phyloP scores from a whole-genome alignment of 768 basidiomycete species.

The Kwoniella europaea region DNA sequence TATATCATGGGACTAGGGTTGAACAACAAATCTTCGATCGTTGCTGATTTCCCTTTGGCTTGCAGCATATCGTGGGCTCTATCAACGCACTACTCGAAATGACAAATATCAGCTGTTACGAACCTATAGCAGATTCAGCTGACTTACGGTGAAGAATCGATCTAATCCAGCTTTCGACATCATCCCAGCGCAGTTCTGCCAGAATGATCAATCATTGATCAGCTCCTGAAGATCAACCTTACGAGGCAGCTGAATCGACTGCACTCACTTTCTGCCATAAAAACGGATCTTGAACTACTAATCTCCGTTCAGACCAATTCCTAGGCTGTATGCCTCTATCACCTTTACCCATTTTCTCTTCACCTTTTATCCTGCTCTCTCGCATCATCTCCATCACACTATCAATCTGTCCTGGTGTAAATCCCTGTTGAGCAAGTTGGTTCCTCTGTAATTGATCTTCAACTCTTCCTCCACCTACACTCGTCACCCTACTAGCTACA shows the following conservation, averaged over 20 bases:
- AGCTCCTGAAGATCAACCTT: neutral
- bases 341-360: conserved; percentile 38
- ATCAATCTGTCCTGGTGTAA: conserved; percentile 1
- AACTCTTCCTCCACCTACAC: conserved; percentile 14
- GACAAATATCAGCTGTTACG: neutral
- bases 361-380: conserved; percentile 15
- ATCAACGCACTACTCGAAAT: conserved; percentile 19
- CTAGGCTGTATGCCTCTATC: conserved; percentile 45
- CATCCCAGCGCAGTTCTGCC: conserved; percentile 31
- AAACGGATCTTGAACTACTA: conserved; percentile 57
- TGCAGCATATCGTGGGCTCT: conserved; percentile 15
- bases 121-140: neutral
- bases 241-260: neutral
- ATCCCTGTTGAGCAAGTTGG: neutral
- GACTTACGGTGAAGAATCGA: conserved; percentile 25
- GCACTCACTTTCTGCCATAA: conserved; percentile 53
- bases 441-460: conserved; percentile 24
- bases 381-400: neutral
- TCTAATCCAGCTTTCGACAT: conserved; percentile 27
- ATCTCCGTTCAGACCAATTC: conserved; percentile 42
- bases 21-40: conserved; percentile 19
- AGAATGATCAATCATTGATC: neutral
- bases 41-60: conserved; percentile 5
- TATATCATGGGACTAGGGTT: conserved; percentile 11
- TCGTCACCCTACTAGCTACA: conserved; percentile 22